Base-by-base conservation (phyloP, 768 basidiomycete genomes). In the Rhodocollybia butyracea region DNA sequence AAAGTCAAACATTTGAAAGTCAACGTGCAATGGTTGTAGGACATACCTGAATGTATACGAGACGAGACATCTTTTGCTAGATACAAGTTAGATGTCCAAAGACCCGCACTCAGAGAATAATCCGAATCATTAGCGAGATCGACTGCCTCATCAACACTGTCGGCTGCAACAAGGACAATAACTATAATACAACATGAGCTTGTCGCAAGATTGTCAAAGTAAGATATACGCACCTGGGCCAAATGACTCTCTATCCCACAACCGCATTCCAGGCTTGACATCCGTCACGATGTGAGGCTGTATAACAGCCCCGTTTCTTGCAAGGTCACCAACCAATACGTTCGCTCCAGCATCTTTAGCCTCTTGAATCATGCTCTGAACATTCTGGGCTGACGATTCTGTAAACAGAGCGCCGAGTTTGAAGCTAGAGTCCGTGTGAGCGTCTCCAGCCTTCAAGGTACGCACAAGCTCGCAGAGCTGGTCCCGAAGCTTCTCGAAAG, bases 161-260 rank as follows among this genome's bases (percentile, higher is more conserved):
- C 76, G 17, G 73, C 77, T 2, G 72, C 66, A 1, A 74, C 70
- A 46, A 85, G 67, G 10, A 69, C 71, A 5, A 81, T 65, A 0
- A 83, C 78, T 76, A 63, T 26, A 21, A 24, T 22, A 12, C 26
- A 15, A 40, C n/a, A 32, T 50, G 6, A 21, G 39, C 13, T 13
- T 22, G 19, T 7, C 17, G 30, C 24, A 8, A 24, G 36, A 39
- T 13, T 19, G 11, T 40, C 29, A 10, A 13, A 15, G 29, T 7
- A 1, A 31, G 32, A 15, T 10, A n/a, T 39, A 42, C 63, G 19
- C 36, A 80, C 81, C 80, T 47, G 82, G 85, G 1, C 83, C 84
- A 65, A 88, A 88, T 1, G 78, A 76, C 66, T 89, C 87, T 29
- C 73, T 63, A 22, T 82, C 73, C 82, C 82, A 85, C 12, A 81